phyloP scores from a whole-genome alignment of 257 asterid species.

The Nicotiana obtusifolia region DNA sequence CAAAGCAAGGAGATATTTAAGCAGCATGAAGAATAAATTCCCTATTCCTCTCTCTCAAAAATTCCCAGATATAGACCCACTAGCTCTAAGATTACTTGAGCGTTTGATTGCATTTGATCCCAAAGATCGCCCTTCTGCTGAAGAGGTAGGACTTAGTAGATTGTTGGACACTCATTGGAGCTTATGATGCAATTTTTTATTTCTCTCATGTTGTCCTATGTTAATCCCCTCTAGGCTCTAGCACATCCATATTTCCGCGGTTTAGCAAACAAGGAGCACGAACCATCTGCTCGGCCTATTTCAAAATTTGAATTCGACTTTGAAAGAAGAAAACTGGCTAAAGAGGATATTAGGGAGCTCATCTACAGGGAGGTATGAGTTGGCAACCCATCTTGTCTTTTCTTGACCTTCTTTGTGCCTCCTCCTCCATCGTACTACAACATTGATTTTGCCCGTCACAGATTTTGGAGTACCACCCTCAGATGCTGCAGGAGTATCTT shows the following conservation, averaged over 20 bases:
- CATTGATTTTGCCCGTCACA: slow-evolving; percentile 24
- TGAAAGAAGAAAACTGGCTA: slow-evolving; percentile 67
- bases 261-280: slow-evolving; percentile 76
- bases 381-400: slow-evolving; percentile 13
- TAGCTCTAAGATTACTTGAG: slow-evolving; percentile 79
- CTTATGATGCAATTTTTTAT: not conserved
- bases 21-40: slow-evolving; percentile 68
- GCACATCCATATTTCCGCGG: slow-evolving; percentile 78
- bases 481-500: slow-evolving; percentile 96
- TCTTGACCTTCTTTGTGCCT: not conserved
- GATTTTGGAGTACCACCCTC: slow-evolving; percentile 99
- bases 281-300: slow-evolving; percentile 68
- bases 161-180: not conserved
- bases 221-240: slow-evolving; percentile 51
- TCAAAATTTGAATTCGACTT: slow-evolving; percentile 89
- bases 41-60: slow-evolving; percentile 63
- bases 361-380: slow-evolving; percentile 82
- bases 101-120: slow-evolving; percentile 90
- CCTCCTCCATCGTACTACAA: not conserved
- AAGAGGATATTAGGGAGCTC: slow-evolving; percentile 76
- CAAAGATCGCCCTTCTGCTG: slow-evolving; percentile 89
- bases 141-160: slow-evolving; percentile 41
- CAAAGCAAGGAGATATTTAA: slow-evolving; percentile 80
- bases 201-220: not conserved
- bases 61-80: slow-evolving; percentile 71